Evolutionary conservation across 768 basidiomycete genomes (phyloP), one percentile per base, ranked within the genome.

Genomic region (Polyporus arcularius): DNA sequence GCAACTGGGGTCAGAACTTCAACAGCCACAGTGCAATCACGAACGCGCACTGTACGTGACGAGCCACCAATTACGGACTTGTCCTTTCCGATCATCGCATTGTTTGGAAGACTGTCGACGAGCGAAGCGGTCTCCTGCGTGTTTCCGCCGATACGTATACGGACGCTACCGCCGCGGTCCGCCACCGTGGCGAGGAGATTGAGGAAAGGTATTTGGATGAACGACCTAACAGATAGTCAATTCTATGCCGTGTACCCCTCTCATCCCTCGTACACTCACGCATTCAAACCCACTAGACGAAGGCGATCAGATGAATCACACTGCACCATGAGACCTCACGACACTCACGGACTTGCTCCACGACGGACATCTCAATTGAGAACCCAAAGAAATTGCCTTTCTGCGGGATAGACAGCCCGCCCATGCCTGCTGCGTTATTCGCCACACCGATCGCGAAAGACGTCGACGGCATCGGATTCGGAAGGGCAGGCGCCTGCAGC

Each of bases 81-180:
- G 55, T 78, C 75, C 70, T 90, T 91, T 49, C 81, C 75, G 28
- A 89, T 73, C 26, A 80, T 79, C 10, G 73, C 65, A 21, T 77
- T 77, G 50, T 84, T 79, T 0, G 80, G 69, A 8, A 85, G 80
- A 39, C 74, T 78, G 48, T 76, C 74, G 9, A 84, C 85, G 61
- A 85, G 71, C 4, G 73, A 72, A 6, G 78, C 87, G 3, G 77
- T 81, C 57, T 94, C 92, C 69, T 93, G 92, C 0, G 88, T 86
- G 72, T 93, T 93, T 48, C 91, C 91, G 28, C 92, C 91, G 1
- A 93, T 77, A 53, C 91, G 84, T n/a, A 92, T 73, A 12, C 80
- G 73, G 7, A 90, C 83, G 1, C 72, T 67, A 3, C 90, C 90
- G 3, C 83, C 82, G 30, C 92, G 80, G 65, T 83, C 78, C 50